phyloP scores from a whole-genome alignment of 106 monocot genomes.

The Platanthera guangdongensis region DNA sequence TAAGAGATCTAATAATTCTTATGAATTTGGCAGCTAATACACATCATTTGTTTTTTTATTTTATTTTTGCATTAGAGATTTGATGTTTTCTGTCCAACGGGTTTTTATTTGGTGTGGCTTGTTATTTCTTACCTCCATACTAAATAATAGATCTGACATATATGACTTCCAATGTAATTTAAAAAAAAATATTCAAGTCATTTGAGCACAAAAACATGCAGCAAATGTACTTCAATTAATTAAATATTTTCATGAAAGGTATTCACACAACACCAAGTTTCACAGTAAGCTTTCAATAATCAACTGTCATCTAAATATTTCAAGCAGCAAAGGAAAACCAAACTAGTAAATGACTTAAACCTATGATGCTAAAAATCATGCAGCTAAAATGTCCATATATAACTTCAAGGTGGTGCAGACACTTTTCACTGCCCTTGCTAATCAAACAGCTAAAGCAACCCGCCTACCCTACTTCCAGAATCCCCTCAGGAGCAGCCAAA shows the following conservation, averaged over 20 bases:
- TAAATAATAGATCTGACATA: too few relatives aligned
- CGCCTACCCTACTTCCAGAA: not conserved
- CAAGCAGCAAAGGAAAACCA: not conserved
- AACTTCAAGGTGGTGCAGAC: not conserved
- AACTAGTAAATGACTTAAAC: not conserved
- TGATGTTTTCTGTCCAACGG: too few relatives aligned
- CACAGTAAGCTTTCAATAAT: not conserved
- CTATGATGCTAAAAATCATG: not conserved
- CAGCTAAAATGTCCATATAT: not conserved
- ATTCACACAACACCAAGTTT: not conserved
- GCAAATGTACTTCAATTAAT: not conserved
- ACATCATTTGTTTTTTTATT: too few relatives aligned
- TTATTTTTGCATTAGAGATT: too few relatives aligned
- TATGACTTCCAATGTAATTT: too few relatives aligned
- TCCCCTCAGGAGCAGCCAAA: not conserved
- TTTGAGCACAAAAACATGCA: not conserved
- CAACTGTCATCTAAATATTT: not conserved
- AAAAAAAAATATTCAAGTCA: not conserved
- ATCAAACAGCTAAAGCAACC: not conserved
- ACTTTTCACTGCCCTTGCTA: not conserved
- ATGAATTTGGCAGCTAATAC: too few relatives aligned
- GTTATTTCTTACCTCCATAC: too few relatives aligned
- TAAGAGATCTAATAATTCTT: too few relatives aligned
- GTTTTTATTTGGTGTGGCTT: too few relatives aligned
- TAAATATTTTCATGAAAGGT: not conserved